Conservation (phyloP, 345 rosid genomes). For the Citrus glauca region DNA sequence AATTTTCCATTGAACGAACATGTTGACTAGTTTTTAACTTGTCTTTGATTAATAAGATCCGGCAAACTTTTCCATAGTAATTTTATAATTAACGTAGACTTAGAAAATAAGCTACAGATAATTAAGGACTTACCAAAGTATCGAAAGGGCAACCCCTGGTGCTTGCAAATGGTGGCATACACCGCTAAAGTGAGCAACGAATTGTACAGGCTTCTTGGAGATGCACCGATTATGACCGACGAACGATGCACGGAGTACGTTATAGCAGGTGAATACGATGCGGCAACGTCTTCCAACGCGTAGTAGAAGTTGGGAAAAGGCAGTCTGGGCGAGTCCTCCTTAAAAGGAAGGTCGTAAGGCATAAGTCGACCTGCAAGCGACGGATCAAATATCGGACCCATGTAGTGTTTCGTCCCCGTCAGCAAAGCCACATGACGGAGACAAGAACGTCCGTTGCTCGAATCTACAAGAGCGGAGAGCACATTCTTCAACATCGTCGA, state of each 20-base stretch:
- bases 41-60: too few relatives aligned
- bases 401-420: slow-evolving; percentile 34
- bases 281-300: slow-evolving; percentile 24
- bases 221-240: slow-evolving; percentile 27
- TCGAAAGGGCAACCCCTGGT: not conserved
- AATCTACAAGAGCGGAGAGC: not conserved
- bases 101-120: too few relatives aligned
- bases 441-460: not conserved
- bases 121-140: not conserved
- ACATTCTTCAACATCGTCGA: slow-evolving; percentile 24
- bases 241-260: slow-evolving; percentile 28
- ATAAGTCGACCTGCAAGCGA: not conserved
- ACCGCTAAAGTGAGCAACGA: not conserved
- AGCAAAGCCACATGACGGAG: slow-evolving; percentile 20
- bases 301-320: slow-evolving; percentile 36
- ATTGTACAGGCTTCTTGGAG: slow-evolving; percentile 15
- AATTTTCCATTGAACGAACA: too few relatives aligned
- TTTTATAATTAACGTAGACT: too few relatives aligned
- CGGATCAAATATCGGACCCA: slow-evolving; percentile 24
- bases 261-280: not conserved
- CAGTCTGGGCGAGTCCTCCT: slow-evolving; percentile 22
- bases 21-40: too few relatives aligned
- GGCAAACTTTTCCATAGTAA: too few relatives aligned
- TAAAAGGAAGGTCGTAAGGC: slow-evolving; percentile 24
- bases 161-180: not conserved